Evolutionary conservation across 2,329 filamentous ascomycete genomes (phyloP).

Genomic region (Cadophora sp.): DNA sequence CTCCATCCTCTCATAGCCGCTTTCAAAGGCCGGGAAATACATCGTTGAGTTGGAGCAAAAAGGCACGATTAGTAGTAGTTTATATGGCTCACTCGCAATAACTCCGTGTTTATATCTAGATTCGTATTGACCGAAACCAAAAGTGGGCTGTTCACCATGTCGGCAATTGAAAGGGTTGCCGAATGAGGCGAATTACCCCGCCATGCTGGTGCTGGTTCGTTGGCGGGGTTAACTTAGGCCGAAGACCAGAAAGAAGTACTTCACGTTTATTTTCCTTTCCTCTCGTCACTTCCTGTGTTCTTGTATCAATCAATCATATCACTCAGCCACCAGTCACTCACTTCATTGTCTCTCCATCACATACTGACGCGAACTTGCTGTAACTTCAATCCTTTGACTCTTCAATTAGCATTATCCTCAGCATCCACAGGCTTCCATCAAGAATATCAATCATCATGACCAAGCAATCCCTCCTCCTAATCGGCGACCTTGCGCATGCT

Average conservation of each 20-base stretch:
- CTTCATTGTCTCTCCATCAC: too few species aligned
- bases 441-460: constrained; percentile 16
- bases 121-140: too few species aligned
- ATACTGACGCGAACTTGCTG: too few species aligned
- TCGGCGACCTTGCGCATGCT: constrained; percentile 37
- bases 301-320: not conserved
- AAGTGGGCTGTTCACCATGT: not conserved
- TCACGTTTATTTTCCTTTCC: not conserved
- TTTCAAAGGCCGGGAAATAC: not conserved
- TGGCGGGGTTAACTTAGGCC: constrained; percentile 12
- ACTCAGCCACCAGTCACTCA: not conserved
- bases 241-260: not conserved
- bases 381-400: not conserved
- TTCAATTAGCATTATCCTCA: not conserved
- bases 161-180: constrained; percentile 10
- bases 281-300: not conserved
- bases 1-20: not conserved
- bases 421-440: not conserved
- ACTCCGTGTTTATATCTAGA: too few species aligned
- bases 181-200: constrained; percentile 11
- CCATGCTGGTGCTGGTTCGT: not conserved
- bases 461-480: constrained; percentile 36
- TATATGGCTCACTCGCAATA: too few species aligned
- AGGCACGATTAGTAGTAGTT: too few species aligned
- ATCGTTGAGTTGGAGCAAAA: too few species aligned